Percentiles rank a stretch among this genome's conserved stretches.
phyloP scores from a whole-genome alignment of 495 filamentous ascomycete genomes.

The Neurospora sp. region DNA sequence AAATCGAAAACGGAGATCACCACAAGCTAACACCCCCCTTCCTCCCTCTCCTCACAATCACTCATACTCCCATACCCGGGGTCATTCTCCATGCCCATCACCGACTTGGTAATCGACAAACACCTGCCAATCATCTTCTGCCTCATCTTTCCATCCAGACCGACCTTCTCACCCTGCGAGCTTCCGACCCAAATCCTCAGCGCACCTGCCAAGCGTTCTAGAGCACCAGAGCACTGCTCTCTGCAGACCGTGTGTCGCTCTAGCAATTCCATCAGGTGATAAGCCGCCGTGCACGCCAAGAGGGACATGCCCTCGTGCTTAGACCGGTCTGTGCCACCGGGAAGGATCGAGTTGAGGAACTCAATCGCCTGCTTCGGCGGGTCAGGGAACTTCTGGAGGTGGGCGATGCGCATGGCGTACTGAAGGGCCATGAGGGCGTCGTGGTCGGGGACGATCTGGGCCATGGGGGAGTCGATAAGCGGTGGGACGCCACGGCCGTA shows the following conservation, averaged over 20 bases:
- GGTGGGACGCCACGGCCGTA: conserved; percentile 15
- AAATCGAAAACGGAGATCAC: neutral
- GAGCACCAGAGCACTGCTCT: conserved; percentile 30
- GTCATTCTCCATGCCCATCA: conserved; percentile 43
- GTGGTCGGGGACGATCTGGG: conserved; percentile 33
- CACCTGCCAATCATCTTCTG: conserved; percentile 40
- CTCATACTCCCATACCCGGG: conserved; percentile 45
- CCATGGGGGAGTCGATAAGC: conserved; percentile 18
- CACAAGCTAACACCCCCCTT: conserved; percentile 10
- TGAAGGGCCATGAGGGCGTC: conserved; percentile 65
- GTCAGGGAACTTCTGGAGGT: conserved; percentile 43
- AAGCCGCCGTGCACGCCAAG: conserved; percentile 68
- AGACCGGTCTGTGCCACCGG: conserved; percentile 4
- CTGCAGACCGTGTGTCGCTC: conserved; percentile 43
- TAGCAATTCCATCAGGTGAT: conserved; percentile 54
- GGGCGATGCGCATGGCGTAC: conserved; percentile 70
- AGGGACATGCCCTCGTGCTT: conserved; percentile 48
- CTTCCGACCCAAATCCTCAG: conserved; percentile 47
- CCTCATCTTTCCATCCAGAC: conserved; percentile 35
- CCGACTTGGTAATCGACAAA: conserved; percentile 34
- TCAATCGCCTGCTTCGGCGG: conserved; percentile 30
- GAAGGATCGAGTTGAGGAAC: conserved; percentile 38
- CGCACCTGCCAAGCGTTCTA: conserved; percentile 43
- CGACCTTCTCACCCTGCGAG: conserved; percentile 28
- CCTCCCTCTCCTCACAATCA: conserved; percentile 15